Evolutionary conservation across 371 early-diverging fungal species (phyloP).

Genomic region (Smittium mucronatum): DNA sequence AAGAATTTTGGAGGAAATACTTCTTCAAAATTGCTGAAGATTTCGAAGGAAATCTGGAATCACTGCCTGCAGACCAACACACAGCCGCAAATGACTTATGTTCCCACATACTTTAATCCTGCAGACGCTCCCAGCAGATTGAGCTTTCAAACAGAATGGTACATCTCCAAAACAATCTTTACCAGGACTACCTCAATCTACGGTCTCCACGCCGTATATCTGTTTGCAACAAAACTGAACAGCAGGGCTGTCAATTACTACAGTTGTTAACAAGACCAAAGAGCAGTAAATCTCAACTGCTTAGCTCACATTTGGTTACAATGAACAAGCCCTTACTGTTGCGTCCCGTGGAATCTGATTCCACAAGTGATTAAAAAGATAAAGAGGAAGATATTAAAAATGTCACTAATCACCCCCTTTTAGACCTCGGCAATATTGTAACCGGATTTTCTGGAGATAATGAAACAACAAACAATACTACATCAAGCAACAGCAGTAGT

Average conservation of each 20-base stretch:
- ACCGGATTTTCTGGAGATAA: background rate
- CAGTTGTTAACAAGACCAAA: constrained; percentile 19
- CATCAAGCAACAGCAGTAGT: background rate
- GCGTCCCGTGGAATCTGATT: constrained; percentile 24
- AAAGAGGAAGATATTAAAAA: background rate
- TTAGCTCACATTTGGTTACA: constrained; percentile 20
- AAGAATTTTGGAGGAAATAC: background rate
- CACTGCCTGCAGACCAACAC: background rate
- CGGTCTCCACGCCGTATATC: constrained; percentile 16
- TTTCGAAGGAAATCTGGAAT: background rate
- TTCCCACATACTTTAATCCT: background rate
- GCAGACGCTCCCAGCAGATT: background rate
- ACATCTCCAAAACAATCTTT: constrained; percentile 1
- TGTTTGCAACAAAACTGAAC: constrained; percentile 21
- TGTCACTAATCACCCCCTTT: background rate
- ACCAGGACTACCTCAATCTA: background rate
- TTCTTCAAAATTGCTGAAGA: background rate
- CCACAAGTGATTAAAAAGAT: constrained; percentile 11
- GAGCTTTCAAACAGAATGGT: constrained; percentile 7
- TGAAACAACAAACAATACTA: background rate
- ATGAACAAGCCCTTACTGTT: constrained; percentile 13
- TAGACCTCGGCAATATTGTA: background rate
- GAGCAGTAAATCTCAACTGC: constrained; percentile 21
- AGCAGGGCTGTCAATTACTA: constrained; percentile 14
- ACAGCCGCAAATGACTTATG: background rate